Percentiles rank a stretch among this genome's conserved stretches.
phyloP scores from a whole-genome alignment of 2,329 filamentous ascomycete species.

The Sclerotinia minor region DNA sequence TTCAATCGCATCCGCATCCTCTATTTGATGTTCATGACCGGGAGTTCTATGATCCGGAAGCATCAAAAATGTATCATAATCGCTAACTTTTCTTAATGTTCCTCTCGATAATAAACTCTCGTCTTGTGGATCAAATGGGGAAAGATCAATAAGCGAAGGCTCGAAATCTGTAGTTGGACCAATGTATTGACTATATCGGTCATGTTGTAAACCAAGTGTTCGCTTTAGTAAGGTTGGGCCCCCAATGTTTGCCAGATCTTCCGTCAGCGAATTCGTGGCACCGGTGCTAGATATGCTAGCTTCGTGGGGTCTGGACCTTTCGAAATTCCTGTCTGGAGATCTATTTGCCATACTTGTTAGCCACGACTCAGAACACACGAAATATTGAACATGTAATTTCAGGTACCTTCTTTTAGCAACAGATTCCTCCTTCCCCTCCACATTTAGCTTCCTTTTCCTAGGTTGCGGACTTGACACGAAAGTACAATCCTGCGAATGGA shows the following conservation, averaged over 20 bases:
- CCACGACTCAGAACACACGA: conserved; percentile 1
- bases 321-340: conserved; percentile 57
- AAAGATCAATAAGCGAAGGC: conserved; percentile 78
- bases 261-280: conserved; percentile 62
- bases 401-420: conserved; percentile 67
- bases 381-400: background rate
- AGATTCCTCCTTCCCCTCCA: conserved; percentile 55
- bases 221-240: conserved; percentile 65
- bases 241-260: conserved; percentile 71
- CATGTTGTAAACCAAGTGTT: conserved; percentile 72
- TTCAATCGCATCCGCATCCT: conserved; percentile 73
- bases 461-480: conserved; percentile 74
- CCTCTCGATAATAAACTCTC: conserved; percentile 72
- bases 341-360: conserved; percentile 45
- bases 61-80: conserved; percentile 77
- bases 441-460: conserved; percentile 76
- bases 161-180: conserved; percentile 82
- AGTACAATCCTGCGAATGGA: conserved; percentile 76
- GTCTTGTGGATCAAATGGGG: conserved; percentile 76
- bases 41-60: conserved; percentile 72
- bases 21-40: conserved; percentile 67
- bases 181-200: conserved; percentile 80
- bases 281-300: conserved; percentile 62
- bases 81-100: conserved; percentile 72
- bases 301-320: conserved; percentile 55